Evolutionary conservation across 352 stramenopile species (phyloP), one percentile per base, ranked within the genome.

Genomic region (Phytophthora uliginosa): DNA sequence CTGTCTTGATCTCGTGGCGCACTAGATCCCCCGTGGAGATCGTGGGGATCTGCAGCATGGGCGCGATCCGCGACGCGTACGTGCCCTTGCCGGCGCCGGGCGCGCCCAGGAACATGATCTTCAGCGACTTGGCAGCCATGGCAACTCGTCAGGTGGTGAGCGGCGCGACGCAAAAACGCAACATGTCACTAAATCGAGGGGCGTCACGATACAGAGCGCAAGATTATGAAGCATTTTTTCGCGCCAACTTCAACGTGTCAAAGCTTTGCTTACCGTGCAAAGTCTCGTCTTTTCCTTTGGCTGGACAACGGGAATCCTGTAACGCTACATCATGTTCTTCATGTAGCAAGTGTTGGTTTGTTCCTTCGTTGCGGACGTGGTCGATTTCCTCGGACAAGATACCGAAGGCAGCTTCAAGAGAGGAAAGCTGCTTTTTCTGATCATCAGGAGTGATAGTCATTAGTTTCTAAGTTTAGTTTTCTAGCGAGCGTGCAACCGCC

Each of bases 31-130:
- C 91, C 40, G 91, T 97, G 13, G 90, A 96, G 57, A 98, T 97
- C 40, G 90, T 95, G 42, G 92, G 92, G 73, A 97, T 95, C 61
- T 92, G 69, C 59, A 97, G 79, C 76, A 92, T 86, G 10, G 86
- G 86, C n/a, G 90, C 88, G 42, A 98, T 95, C 61, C 90, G 89
- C 47, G 81, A 88, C 31, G 92, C 91, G 70, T 97, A 98, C 51
- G 93, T 98, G 70, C 93, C 93, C 79, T 98, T 98, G 70, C 93
- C 93, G 3, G 92, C 91, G 59, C 93, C 93, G 0, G 93, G 93
- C 42, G 93, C 89, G 10, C 93, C 93, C 4, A 98, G 87, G 69
- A 98, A 97, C 89, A 98, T 96, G 78, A 98, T 91, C 70, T 89
- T 91, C 59, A 93, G 78, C 70, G 85, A 73, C 52, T 70, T 78